These are phyloP conservation scores for Punctularia strigosozonata DNA, from an alignment of 768 basidiomycete species.

Conservation along the genomic window DNA sequence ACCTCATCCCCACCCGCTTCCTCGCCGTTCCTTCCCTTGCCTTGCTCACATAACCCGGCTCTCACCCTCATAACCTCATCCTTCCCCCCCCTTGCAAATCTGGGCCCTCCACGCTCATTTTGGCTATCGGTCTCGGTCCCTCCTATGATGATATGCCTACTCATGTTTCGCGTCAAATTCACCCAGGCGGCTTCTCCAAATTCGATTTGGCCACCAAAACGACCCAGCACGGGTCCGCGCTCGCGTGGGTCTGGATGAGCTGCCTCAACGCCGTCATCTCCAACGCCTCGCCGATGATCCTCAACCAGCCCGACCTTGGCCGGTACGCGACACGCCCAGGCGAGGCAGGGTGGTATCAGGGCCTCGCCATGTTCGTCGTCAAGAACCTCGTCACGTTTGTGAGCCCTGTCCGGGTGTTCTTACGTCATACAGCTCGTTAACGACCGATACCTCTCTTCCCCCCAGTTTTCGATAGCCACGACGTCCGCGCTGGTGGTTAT, in stretches of 20 bases:
- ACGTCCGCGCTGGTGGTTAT: not conserved
- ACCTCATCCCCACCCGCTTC: no score
- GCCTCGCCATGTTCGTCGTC: not conserved
- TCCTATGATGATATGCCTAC: no score
- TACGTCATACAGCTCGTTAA: not conserved
- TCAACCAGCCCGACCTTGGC: not conserved
- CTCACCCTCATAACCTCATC: no score
- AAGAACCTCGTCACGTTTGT: not conserved
- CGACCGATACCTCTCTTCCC: not conserved
- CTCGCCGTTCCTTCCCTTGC: no score
- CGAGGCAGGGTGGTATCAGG: not conserved
- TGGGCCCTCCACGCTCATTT: no score
- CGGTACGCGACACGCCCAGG: not conserved
- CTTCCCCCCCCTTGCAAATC: no score
- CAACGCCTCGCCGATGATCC: not conserved
- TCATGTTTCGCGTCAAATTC: no score
- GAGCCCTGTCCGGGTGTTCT: not conserved
- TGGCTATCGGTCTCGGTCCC: no score
- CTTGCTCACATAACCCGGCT: no score
- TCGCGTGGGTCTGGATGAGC: constrained; percentile 1
- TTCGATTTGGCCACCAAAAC: not conserved
- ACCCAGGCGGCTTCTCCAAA: not conserved
- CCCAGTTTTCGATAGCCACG: not conserved
- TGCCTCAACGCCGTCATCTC: not conserved
- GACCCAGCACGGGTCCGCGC: not conserved